These are phyloP conservation scores for Kwoniella mangroviensis DNA, from an alignment of 768 basidiomycete species.

Conservation along the genomic window DNA sequence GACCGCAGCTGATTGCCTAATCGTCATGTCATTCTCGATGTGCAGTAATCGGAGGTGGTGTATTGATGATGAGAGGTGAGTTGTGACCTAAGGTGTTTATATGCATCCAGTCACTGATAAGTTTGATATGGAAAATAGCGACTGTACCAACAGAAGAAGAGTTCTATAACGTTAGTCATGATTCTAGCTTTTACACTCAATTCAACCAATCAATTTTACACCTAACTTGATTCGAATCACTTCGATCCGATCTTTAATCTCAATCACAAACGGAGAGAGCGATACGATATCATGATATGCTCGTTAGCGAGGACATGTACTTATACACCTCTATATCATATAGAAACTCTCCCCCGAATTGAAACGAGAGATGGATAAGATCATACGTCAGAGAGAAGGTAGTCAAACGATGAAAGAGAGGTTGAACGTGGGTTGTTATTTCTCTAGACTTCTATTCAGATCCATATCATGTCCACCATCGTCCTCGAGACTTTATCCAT, in stretches of 20 bases:
- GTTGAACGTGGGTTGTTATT: conserved; percentile 42
- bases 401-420: conserved; percentile 36
- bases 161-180: conserved; percentile 51
- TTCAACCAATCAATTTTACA: no score
- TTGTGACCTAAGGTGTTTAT: background rate
- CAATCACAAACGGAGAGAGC: no score
- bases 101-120: no score
- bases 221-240: no score
- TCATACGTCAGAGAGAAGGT: conserved; percentile 46
- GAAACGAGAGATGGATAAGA: conserved; percentile 52
- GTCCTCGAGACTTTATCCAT: no score
- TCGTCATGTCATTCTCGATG: no score
- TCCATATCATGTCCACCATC: no score
- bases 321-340: background rate
- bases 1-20: no score
- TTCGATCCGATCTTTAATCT: no score
- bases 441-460: no score
- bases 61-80: conserved; percentile 51
- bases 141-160: conserved; percentile 54
- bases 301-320: no score
- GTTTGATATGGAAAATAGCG: conserved; percentile 31
- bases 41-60: conserved; percentile 43
- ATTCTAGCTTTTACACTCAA: background rate
- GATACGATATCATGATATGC: no score
- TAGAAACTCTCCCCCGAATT: conserved; percentile 55